phyloP scores from a whole-genome alignment of 768 basidiomycete species.

The Mycena indigotica region DNA sequence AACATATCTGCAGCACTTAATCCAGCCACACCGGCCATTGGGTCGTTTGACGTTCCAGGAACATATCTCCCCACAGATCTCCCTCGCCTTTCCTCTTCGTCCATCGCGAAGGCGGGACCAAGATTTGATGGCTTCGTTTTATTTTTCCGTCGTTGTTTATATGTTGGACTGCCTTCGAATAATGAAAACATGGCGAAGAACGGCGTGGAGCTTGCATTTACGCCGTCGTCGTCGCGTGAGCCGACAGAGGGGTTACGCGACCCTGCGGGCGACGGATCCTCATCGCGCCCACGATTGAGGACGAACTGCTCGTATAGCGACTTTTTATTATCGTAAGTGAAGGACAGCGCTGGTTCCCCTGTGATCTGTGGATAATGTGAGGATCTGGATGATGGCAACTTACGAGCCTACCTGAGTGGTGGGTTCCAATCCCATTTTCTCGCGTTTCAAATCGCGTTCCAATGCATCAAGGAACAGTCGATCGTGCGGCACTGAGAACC shows the following conservation, averaged over 20 bases:
- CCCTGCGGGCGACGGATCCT: constrained; percentile 15
- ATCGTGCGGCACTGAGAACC: constrained; percentile 97
- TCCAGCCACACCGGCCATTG: constrained; percentile 25
- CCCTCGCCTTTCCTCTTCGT: constrained; percentile 35
- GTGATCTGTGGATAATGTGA: constrained; percentile 32
- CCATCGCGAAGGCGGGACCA: constrained; percentile 28
- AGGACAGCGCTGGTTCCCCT: constrained; percentile 84
- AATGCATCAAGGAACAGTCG: constrained; percentile 95
- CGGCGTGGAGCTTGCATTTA: constrained; percentile 48
- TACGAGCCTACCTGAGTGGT: constrained; percentile 61
- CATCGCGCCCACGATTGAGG: constrained; percentile 12
- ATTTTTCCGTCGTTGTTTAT: constrained; percentile 89
- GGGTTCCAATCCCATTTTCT: constrained; percentile 86
- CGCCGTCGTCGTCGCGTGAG: constrained; percentile 22
- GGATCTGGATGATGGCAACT: too few species aligned
- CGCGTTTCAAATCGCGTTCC: constrained; percentile 93
- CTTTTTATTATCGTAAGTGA: constrained; percentile 83
- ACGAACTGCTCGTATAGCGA: constrained; percentile 88
- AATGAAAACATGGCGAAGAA: constrained; percentile 73
- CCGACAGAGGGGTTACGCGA: constrained; percentile 21
- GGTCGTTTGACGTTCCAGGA: constrained; percentile 15
- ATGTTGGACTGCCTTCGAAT: constrained; percentile 82
- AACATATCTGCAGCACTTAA: constrained; percentile 71
- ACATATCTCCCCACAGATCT: constrained; percentile 17
- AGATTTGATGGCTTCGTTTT: constrained; percentile 40